Conservation (phyloP, 116 monocot genomes). For the Cymodocea nodosa region DNA sequence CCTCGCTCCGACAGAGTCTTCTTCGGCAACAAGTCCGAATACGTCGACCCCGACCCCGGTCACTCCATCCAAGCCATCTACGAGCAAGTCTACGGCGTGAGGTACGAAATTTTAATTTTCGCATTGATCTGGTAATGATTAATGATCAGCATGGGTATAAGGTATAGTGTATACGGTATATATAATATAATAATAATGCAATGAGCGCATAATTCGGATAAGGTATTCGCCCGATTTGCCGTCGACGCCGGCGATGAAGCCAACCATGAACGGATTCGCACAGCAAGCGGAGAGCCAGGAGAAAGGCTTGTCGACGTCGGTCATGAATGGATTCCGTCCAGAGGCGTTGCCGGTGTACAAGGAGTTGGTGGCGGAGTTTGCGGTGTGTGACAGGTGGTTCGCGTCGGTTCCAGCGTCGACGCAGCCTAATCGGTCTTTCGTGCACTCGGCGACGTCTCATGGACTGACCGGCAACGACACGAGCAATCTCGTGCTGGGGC, state of each 20-base stretch:
- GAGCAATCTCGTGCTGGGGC: conserved; percentile 36
- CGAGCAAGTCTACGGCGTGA: conserved; percentile 71
- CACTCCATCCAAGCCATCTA: conserved; percentile 94
- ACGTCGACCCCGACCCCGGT: conserved; percentile 91
- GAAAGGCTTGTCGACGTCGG: conserved; percentile 47
- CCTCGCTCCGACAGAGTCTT: conserved; percentile 25
- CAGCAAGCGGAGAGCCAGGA: conserved; percentile 65
- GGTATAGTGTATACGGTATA: no score
- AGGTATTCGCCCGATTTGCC: conserved; percentile 29
- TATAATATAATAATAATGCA: no score
- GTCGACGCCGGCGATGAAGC: conserved; percentile 31
- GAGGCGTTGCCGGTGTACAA: conserved; percentile 70
- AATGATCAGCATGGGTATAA: no score
- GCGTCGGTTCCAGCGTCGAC: conserved; percentile 86
- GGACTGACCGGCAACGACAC: conserved; percentile 70
- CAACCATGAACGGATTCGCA: conserved; percentile 76
- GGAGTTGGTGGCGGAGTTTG: conserved; percentile 68
- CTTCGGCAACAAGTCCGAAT: conserved; percentile 45
- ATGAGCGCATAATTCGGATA: conserved; percentile 2
- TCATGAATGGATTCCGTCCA: conserved; percentile 79
- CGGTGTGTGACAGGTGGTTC: conserved; percentile 88
- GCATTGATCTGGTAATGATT: no score
- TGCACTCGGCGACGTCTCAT: conserved; percentile 89
- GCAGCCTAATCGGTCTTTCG: conserved; percentile 79
- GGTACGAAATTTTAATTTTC: conserved; percentile 15